Evolutionary conservation across 805 yeast genomes (phyloP).

Genomic region (Starmerella khaoyaiensis): DNA sequence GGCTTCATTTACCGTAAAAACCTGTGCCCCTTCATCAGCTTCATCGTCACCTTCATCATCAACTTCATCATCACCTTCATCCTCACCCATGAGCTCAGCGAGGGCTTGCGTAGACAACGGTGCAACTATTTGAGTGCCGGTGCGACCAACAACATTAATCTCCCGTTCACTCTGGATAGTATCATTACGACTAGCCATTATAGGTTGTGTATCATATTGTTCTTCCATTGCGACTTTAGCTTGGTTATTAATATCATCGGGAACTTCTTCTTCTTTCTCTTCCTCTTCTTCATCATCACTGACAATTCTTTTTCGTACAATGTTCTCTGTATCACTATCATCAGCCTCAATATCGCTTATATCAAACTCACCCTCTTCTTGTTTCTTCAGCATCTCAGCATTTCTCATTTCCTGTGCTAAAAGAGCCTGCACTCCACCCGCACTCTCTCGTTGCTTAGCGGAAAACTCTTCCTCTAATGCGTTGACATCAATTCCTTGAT

Average conservation of each 20-base stretch:
- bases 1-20: neutral
- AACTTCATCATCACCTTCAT: slow-evolving; percentile 5
- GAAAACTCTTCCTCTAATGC: slow-evolving; percentile 4
- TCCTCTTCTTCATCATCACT: neutral
- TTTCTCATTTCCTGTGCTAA: slow-evolving; percentile 15
- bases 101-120: slow-evolving; percentile 4
- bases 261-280: neutral
- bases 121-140: slow-evolving; percentile 10
- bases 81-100: slow-evolving; percentile 9
- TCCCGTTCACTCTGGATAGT: neutral
- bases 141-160: neutral
- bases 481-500: slow-evolving; percentile 16
- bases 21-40: neutral
- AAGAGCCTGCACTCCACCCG: slow-evolving; percentile 13
- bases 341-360: too few relatives aligned
- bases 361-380: slow-evolving; percentile 4
- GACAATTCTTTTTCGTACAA: neutral
- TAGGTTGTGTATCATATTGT: neutral
- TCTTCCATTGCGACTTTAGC: neutral
- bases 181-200: neutral
- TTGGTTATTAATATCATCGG: neutral
- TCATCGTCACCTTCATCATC: slow-evolving; percentile 10
- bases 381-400: slow-evolving; percentile 11
- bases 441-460: slow-evolving; percentile 1
- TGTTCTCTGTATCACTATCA: too few relatives aligned